phyloP scores from a whole-genome alignment of 371 early-diverging fungal genomes.

The Syncephalastrum contaminatum region DNA sequence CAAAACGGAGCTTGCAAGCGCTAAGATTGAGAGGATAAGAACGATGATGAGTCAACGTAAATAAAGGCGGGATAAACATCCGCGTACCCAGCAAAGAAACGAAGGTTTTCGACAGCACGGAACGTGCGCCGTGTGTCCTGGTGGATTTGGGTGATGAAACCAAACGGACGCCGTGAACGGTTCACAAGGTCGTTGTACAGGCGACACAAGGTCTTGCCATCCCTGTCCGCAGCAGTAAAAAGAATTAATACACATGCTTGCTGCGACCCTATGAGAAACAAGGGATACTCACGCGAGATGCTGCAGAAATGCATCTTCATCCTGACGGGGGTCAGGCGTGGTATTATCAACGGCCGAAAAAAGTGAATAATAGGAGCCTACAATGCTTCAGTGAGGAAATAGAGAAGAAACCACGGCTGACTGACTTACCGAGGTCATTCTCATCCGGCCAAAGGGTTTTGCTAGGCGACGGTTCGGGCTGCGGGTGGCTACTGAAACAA shows the following conservation, averaged over 20 bases:
- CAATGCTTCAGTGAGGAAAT: too few species aligned
- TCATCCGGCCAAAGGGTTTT: too few species aligned
- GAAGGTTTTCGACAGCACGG: slow-evolving; percentile 61
- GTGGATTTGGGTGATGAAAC: slow-evolving; percentile 59
- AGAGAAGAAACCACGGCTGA: too few species aligned
- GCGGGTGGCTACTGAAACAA: too few species aligned
- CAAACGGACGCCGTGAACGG: slow-evolving; percentile 61
- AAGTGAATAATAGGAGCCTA: too few species aligned
- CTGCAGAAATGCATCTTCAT: slow-evolving; percentile 46
- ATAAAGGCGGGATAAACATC: not conserved
- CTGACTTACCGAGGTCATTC: too few species aligned
- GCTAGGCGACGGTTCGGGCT: too few species aligned
- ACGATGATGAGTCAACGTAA: not conserved
- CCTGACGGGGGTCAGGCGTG: slow-evolving; percentile 41
- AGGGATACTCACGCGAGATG: slow-evolving; percentile 35
- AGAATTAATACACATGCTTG: not conserved
- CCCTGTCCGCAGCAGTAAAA: slow-evolving; percentile 28
- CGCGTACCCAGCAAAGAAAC: slow-evolving; percentile 63
- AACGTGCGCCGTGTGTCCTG: slow-evolving; percentile 60
- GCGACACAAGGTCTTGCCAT: slow-evolving; percentile 56
- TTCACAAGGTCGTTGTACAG: slow-evolving; percentile 57
- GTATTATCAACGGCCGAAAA: too few species aligned
- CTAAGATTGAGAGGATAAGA: slow-evolving; percentile 17
- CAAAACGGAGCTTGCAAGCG: slow-evolving; percentile 64
- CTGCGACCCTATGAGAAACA: not conserved